Percentiles rank a stretch among this genome's conserved stretches.
Evolutionary conservation across 2,329 filamentous ascomycete species (phyloP).

Genomic region (Talaromyces sp.): DNA sequence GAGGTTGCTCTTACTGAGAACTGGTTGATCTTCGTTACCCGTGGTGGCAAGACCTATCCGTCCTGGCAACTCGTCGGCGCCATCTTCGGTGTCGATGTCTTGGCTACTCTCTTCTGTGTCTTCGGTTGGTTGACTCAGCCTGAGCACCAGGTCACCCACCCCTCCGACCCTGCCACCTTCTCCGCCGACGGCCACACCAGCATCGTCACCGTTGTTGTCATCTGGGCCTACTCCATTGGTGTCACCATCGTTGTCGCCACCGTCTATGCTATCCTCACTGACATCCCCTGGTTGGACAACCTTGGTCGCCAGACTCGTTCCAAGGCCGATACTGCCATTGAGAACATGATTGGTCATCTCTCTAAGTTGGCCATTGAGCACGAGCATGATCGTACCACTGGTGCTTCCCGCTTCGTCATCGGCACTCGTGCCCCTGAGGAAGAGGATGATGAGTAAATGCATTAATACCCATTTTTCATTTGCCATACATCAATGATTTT

Average conservation of each 20-base stretch:
- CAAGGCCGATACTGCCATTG: conserved; percentile 51
- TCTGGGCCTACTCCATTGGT: conserved; percentile 53
- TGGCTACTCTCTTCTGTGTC: conserved; percentile 66
- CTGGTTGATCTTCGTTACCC: conserved; percentile 91
- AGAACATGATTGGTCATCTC: conserved; percentile 52
- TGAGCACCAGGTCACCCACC: conserved; percentile 32
- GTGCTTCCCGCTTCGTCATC: conserved; percentile 44
- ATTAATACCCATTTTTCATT: conserved; percentile 3
- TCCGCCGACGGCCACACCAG: conserved; percentile 52
- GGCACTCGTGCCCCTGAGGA: conserved; percentile 41
- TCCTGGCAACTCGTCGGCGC: conserved; percentile 66
- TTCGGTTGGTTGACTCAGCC: conserved; percentile 68
- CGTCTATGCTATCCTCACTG: conserved; percentile 49
- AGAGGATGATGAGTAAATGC: conserved; percentile 43
- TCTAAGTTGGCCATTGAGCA: conserved; percentile 52
- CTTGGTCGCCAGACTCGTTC: conserved; percentile 51
- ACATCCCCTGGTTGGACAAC: conserved; percentile 47
- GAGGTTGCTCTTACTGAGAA: conserved; percentile 85
- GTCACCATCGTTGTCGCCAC: conserved; percentile 53
- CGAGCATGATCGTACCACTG: conserved; percentile 44
- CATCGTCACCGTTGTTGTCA: conserved; percentile 53
- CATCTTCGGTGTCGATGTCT: conserved; percentile 63
- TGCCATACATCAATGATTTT: conserved; percentile 16
- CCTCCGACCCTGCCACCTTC: conserved; percentile 30
- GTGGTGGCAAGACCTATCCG: conserved; percentile 67